Evolutionary conservation across 2,329 filamentous ascomycete genomes (phyloP).

Genomic region (Penicillium decumbens): DNA sequence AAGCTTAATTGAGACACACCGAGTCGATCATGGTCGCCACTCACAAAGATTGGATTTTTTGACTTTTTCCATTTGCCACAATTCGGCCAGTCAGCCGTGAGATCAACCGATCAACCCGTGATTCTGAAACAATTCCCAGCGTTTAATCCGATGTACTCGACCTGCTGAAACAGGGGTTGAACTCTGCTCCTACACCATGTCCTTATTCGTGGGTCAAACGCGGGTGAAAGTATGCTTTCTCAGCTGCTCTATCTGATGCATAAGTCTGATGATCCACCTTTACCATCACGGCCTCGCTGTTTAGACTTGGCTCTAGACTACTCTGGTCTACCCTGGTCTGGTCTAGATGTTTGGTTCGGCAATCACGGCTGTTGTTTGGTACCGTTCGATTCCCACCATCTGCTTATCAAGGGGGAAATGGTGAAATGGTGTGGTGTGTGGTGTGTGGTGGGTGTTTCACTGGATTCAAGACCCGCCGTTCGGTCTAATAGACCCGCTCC

Average conservation of each 20-base stretch:
- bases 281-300: not conserved
- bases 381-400: not conserved
- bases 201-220: not conserved
- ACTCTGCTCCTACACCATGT: not conserved
- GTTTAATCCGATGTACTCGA: not conserved
- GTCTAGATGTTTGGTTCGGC: constrained; percentile 2
- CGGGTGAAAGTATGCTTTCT: not conserved
- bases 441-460: constrained; percentile 7
- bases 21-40: constrained; percentile 9
- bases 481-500: constrained; percentile 6
- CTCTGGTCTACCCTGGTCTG: not conserved
- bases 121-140: constrained; percentile 15
- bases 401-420: too few species aligned
- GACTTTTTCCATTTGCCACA: not conserved
- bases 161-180: not conserved
- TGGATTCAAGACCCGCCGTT: constrained; percentile 10
- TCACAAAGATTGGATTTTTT: not conserved
- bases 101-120: constrained; percentile 2
- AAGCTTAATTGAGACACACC: constrained; percentile 8
- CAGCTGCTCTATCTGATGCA: constrained; percentile 1
- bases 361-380: not conserved
- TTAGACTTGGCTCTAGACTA: not conserved
- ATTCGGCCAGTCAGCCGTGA: constrained; percentile 12
- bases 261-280: constrained; percentile 4
- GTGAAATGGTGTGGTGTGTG: too few species aligned